Evolutionary conservation across 345 rosid genomes (phyloP).

Genomic region (Clausena lansium): DNA sequence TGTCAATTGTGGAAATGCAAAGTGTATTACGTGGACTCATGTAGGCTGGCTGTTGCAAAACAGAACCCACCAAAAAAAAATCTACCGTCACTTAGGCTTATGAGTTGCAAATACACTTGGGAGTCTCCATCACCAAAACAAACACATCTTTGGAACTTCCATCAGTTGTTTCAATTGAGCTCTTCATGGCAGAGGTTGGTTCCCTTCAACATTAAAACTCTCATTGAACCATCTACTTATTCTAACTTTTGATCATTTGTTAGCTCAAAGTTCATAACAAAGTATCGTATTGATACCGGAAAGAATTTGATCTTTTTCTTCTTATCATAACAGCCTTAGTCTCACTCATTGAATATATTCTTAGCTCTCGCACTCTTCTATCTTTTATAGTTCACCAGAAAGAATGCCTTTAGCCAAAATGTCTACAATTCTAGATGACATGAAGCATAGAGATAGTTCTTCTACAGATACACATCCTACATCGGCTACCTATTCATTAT

Average conservation of each 20-base stretch:
- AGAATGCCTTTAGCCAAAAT: constrained; percentile 26
- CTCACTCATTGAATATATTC: constrained; percentile 15
- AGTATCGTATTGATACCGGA: not conserved
- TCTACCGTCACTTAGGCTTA: constrained; percentile 1
- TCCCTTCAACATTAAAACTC: not conserved
- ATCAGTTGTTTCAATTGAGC: constrained; percentile 3
- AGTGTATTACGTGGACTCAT: not conserved
- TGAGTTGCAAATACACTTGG: constrained; percentile 19
- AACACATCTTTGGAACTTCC: constrained; percentile 1
- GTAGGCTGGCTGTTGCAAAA: not conserved
- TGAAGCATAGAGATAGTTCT: constrained; percentile 22
- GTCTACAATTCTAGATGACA: constrained; percentile 28
- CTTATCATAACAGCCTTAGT: not conserved
- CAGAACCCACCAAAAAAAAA: not conserved
- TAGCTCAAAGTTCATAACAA: constrained; percentile 14
- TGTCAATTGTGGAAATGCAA: not conserved
- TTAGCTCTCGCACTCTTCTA: not conserved
- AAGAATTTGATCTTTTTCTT: constrained; percentile 3
- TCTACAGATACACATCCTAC: constrained; percentile 28
- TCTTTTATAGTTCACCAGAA: not conserved
- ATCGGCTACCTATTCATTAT: constrained; percentile 18
- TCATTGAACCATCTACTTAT: not conserved
- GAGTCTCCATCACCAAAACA: constrained; percentile 28
- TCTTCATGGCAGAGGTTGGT: constrained; percentile 6
- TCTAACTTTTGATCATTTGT: not conserved